These are phyloP conservation scores for Poterioochromonas sp. DNA, from an alignment of 352 stramenopile genomes.

Conservation along the genomic window DNA sequence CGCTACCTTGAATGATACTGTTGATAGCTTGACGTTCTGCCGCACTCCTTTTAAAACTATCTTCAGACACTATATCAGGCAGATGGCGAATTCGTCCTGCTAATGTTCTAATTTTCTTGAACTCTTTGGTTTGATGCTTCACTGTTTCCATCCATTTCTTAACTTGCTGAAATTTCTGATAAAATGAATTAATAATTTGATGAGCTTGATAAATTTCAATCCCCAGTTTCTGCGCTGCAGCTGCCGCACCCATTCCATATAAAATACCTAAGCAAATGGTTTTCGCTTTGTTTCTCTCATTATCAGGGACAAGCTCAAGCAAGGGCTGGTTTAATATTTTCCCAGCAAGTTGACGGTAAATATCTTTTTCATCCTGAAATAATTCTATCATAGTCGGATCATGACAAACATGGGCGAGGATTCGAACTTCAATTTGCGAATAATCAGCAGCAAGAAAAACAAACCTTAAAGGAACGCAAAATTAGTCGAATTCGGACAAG, in stretches of 20 bases:
- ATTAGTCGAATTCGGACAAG: neutral
- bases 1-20: slow-evolving; percentile 46
- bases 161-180: neutral
- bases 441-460: slow-evolving; percentile 41
- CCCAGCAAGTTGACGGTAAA: slow-evolving; percentile 25
- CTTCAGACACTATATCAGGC: slow-evolving; percentile 38
- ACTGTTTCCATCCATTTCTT: neutral
- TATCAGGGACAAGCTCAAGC: neutral
- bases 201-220: neutral
- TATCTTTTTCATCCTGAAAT: slow-evolving; percentile 32
- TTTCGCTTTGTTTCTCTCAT: slow-evolving; percentile 23
- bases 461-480: slow-evolving; percentile 16
- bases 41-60: slow-evolving; percentile 33
- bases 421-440: slow-evolving; percentile 43
- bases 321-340: neutral
- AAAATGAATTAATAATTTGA: slow-evolving; percentile 20
- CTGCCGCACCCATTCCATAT: slow-evolving; percentile 11
- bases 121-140: neutral
- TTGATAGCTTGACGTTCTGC: slow-evolving; percentile 48
- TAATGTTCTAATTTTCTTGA: slow-evolving; percentile 40
- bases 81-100: slow-evolving; percentile 43
- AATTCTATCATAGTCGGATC: slow-evolving; percentile 33
- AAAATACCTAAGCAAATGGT: slow-evolving; percentile 30
- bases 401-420: slow-evolving; percentile 41
- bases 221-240: neutral